Evolutionary conservation across 345 rosid genomes (phyloP).

Genomic region (Laguncularia racemosa): DNA sequence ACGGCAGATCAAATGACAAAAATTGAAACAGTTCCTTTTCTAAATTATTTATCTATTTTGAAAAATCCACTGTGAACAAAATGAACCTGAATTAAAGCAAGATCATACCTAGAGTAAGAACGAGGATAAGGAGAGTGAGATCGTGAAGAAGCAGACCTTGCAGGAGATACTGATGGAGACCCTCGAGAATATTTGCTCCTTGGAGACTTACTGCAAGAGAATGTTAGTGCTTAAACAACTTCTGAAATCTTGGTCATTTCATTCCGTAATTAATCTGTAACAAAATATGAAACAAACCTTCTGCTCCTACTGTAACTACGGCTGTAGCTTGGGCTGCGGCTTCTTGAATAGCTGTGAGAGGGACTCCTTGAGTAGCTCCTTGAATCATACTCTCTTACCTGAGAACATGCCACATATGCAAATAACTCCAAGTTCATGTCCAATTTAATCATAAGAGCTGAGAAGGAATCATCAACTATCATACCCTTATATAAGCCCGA

Average conservation of each 20-base stretch:
- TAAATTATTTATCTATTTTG: not conserved
- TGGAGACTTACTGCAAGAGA: constrained; percentile 43
- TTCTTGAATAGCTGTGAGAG: constrained; percentile 45
- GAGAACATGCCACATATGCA: not conserved
- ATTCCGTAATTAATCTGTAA: not conserved
- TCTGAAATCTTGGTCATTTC: not conserved
- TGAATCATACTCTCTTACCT: constrained; percentile 83
- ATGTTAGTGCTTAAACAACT: constrained; percentile 2
- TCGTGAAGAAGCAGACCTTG: constrained; percentile 42
- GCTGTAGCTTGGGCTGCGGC: constrained; percentile 33
- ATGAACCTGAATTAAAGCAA: not conserved
- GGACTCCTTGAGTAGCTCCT: constrained; percentile 60
- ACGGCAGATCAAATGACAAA: too few relatives aligned
- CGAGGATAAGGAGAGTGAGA: constrained; percentile 37
- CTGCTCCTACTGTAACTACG: constrained; percentile 42
- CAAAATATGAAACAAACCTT: constrained; percentile 32
- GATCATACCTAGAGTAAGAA: constrained; percentile 47
- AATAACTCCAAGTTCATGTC: not conserved
- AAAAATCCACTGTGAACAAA: not conserved
- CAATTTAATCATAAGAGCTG: not conserved
- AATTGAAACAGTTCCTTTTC: not conserved
- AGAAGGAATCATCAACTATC: not conserved
- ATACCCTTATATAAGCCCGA: constrained; percentile 76
- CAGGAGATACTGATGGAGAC: constrained; percentile 36
- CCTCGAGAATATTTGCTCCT: constrained; percentile 19